Conservation (phyloP, 768 basidiomycete species). For the Lactarius akahatsu region DNA sequence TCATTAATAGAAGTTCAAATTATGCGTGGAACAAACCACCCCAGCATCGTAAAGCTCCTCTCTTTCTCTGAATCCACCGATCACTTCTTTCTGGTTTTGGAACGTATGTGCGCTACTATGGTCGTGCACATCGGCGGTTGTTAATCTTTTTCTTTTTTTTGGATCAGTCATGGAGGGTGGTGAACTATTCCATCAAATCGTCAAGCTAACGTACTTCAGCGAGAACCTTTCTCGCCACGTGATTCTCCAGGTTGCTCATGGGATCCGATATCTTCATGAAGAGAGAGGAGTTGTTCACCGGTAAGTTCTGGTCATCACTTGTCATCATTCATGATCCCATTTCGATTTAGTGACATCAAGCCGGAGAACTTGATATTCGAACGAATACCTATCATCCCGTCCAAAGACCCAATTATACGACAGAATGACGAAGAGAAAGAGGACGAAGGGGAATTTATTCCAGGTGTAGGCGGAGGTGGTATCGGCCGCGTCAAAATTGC, state of each 20-base stretch:
- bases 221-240: constrained; percentile 97
- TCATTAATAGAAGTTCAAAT: constrained; percentile 86
- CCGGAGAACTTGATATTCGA: constrained; percentile 97
- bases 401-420: constrained; percentile 66
- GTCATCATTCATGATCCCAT: neutral
- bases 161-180: constrained; percentile 90
- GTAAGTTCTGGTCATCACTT: constrained; percentile 33
- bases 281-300: constrained; percentile 98
- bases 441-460: constrained; percentile 95
- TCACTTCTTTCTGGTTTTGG: constrained; percentile 92
- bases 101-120: constrained; percentile 54
- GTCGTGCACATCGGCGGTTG: constrained; percentile 1
- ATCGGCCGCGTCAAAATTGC: constrained; percentile 99
- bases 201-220: constrained; percentile 98
- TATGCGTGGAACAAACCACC: constrained; percentile 92
- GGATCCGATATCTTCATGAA: constrained; percentile 94
- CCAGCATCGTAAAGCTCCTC: constrained; percentile 87
- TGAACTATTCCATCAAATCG: constrained; percentile 98
- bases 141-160: constrained; percentile 23
- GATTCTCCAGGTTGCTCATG: constrained; percentile 92
- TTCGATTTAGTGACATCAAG: constrained; percentile 75
- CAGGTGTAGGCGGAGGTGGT: constrained; percentile 91
- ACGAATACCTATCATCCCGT: constrained; percentile 87
- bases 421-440: constrained; percentile 98
- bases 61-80: constrained; percentile 92